Evolutionary conservation across 139 green algal genomes (phyloP), one percentile per base, ranked within the genome.

Genomic region (Yamagishiella unicocca): DNA sequence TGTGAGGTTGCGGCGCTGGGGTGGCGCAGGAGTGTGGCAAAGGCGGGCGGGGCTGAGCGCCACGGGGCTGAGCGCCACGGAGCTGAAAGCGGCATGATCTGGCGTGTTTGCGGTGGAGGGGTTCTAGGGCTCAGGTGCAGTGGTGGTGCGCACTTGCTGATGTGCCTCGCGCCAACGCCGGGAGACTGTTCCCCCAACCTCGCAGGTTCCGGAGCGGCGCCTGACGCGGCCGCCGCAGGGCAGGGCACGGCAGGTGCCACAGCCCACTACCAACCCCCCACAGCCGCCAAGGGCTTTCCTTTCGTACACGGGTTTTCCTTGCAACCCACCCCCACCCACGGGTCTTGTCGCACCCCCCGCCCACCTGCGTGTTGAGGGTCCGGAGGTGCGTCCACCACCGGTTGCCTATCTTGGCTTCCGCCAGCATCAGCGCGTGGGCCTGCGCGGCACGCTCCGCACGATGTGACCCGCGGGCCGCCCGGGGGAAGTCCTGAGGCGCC

Each of bases 381-480:
- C 68, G 62, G 10, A 91, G 84, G 37, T 90, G 90, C 33, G 64
- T 58, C 90, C 90, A 93, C 90, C 90, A 93, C 0, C 46, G 61
- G 22, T 31, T 78, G 53, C 87, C 87, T 37, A 88, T 88, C 27
- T 68, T 80, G 27, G 87, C 90, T 12, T 93, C 90, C 21, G 84
- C 87, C 35, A 93, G 87, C 5, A 46, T 67, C 7, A 90, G 54
- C 7, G 90, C 90, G 53, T 93, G 90, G 22, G 87, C 84, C 71
- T 89, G 79, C 0, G n/a, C 50, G 0, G 90, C 80, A 0, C 73
- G 67, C 75, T 90, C 87, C n/a, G 45, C n/a, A 7, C 79, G 71
- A 54, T 84, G 73, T 2, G 76, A 82, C 73, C 87, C 73, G 38
- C 66, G 33, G 8, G 66, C 29, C 12, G 84, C 79, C n/a, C 78